Evolutionary conservation across 257 asterid genomes (phyloP).

Genomic region (Knoxia roxburghii): DNA sequence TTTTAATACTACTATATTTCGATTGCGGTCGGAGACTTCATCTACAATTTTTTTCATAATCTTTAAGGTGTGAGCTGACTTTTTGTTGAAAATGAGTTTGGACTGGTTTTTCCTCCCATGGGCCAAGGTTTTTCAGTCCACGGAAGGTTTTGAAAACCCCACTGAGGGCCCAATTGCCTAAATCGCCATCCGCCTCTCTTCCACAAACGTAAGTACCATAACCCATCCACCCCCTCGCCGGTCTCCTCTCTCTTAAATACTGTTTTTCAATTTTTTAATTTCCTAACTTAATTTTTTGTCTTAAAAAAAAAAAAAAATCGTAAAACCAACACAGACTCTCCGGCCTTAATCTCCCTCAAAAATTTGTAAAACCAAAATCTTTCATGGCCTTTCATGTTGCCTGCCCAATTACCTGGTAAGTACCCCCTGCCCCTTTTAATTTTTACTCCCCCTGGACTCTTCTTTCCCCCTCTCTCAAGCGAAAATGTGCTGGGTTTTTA

Average conservation of each 20-base stretch:
- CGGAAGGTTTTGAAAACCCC: no score
- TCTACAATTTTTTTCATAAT: no score
- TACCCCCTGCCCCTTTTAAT: slow-evolving; percentile 19
- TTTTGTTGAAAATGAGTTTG: no score
- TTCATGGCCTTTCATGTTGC: slow-evolving; percentile 98
- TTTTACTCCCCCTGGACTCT: slow-evolving; percentile 13
- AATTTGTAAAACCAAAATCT: slow-evolving; percentile 25
- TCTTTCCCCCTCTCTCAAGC: slow-evolving; percentile 12
- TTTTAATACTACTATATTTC: no score
- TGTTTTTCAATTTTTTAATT: slow-evolving; percentile 7
- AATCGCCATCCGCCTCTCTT: slow-evolving; percentile 17
- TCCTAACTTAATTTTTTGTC: not conserved
- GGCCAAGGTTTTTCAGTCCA: no score
- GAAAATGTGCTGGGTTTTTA: slow-evolving; percentile 1
- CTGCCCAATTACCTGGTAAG: slow-evolving; percentile 99
- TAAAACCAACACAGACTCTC: slow-evolving; percentile 14
- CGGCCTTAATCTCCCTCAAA: slow-evolving; percentile 25
- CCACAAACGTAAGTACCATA: not conserved
- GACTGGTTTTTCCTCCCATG: no score
- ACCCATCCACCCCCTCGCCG: slow-evolving; percentile 12
- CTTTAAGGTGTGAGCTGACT: no score
- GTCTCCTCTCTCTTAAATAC: slow-evolving; percentile 9
- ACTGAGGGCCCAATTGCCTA: not conserved
- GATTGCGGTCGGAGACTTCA: no score
- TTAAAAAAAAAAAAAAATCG: slow-evolving; percentile 16